Base-by-base conservation (phyloP, 108 stramenopile species). In the Fragilaria crotonensis region DNA sequence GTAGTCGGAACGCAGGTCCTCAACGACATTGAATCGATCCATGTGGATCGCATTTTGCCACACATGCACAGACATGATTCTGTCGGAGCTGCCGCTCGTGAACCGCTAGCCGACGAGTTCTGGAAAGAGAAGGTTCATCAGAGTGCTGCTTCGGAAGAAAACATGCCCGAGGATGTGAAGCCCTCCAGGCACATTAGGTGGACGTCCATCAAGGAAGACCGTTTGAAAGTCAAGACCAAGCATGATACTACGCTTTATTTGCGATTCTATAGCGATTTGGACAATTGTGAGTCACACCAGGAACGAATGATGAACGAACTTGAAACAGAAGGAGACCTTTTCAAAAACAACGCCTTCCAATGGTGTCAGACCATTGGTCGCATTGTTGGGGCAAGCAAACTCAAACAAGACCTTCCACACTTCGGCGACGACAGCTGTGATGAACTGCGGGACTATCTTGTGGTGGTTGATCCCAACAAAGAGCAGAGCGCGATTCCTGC, bases 341-440 rank as follows among this genome's bases (percentile, higher is more conserved):
- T 57, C 20, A 74, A 74, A 54, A 61, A 79, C 30, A 63, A 73
- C 48, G 72, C 85, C n/a, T 78, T 88, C 20, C 71, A 65, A n/a
- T 93, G 91, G 91, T 84, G 80, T 21, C 78, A 89, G 29, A 89
- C 84, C 7, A 70, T 89, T 31, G 78, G 73, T 21, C 75, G 74
- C 17, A 64, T 76, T 54, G 69, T 75, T 41, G 85, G 81, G 14
- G 52, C 51, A 5, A 53, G 59, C n/a, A 71, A 83, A 45, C 63
- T 86, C 20, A 63, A 65, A 30, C 79, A 83, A 53, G 52, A 36
- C 2, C 64, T 83, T 29, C 77, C 81, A 23, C 76, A 86, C 57
- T 81, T 79, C 41, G 81, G 81, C 18, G 75, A 71, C 14, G 48
- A 65, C n/a, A 55, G 61, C 31, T 59, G 57, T 20, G 71, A 73